Evolutionary conservation across 352 stramenopile genomes (phyloP), one percentile per base, ranked within the genome.

Genomic region (Phytopythium chamaehyphon): DNA sequence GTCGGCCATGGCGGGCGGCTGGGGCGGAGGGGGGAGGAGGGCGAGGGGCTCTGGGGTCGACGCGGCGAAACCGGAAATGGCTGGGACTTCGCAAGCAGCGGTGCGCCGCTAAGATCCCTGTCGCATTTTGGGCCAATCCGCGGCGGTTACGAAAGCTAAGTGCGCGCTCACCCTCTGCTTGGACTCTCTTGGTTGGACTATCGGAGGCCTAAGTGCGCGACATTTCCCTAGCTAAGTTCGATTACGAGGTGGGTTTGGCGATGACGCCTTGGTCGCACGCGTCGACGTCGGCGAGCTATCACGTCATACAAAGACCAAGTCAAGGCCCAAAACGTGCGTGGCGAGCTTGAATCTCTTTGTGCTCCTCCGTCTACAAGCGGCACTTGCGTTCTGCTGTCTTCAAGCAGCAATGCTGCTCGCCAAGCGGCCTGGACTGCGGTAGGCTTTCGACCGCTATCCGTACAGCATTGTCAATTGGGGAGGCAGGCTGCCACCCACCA

Each of bases 11-110:
- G 40, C 69, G 37, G 7, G 61, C 44, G 22, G 37, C 45, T 24
- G n/a, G 18, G 19, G 57, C 4, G 22, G 19, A 49, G 37, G 53
- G 49, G 7, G 45, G 42, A 48, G 22, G 37, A 45, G 10, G 35
- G 37, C 24, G 50, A 51, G 45, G 44, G 10, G 26, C 19, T 16
- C 74, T 82, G 69, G 44, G 71, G 54, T 51, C 55, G 52, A 22
- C 47, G 47, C 38, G 64, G 61, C 63, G 44, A 79, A 79, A 76
- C 55, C 36, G 43, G 59, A 69, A 82, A 73, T 82, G 71, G 54
- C 14, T 28, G 18, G 10, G 8, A 18, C n/a, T 18, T 40, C 38
- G 4, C 6, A 12, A 3, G 11, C 26, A 23, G 40, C 21, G 40
- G 40, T 9, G 21, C 21, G 40, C 21, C 15, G n/a, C 12, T 3